Evolutionary conservation across 2,329 filamentous ascomycete species (phyloP).

Genomic region (Verticillium nubilum): DNA sequence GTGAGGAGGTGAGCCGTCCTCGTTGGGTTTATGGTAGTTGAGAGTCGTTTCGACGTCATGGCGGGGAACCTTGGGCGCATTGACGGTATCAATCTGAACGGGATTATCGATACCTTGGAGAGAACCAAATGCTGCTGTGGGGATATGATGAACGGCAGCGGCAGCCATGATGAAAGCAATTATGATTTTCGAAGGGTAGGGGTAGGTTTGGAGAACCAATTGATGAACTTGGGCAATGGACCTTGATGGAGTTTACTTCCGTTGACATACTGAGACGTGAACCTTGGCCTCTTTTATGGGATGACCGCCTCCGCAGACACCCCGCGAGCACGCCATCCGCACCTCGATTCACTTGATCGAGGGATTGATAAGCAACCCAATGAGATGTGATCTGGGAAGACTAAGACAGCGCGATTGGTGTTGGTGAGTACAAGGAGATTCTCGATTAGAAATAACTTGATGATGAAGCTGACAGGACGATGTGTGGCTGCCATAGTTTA

Average conservation of each 20-base stretch:
- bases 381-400: not conserved
- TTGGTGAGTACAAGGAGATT: not conserved
- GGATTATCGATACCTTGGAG: not conserved
- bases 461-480: not conserved
- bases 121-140: not conserved
- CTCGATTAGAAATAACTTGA: not conserved
- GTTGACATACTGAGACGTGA: not conserved
- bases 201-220: not conserved
- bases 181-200: not conserved
- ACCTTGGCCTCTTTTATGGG: not conserved
- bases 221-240: not conserved
- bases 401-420: not conserved
- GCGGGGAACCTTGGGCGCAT: not conserved
- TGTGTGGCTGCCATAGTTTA: not conserved
- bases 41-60: constrained; percentile 26
- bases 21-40: constrained; percentile 33
- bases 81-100: not conserved
- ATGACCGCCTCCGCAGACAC: not conserved
- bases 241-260: not conserved
- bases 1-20: constrained; percentile 32
- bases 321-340: constrained; percentile 18
- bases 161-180: constrained; percentile 6
- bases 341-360: not conserved
- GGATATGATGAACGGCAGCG: constrained; percentile 4
- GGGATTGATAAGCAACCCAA: constrained; percentile 19